Percentiles rank a stretch among this genome's conserved stretches.
phyloP scores from a whole-genome alignment of 495 filamentous ascomycete species.

The Bombardia bombarda region DNA sequence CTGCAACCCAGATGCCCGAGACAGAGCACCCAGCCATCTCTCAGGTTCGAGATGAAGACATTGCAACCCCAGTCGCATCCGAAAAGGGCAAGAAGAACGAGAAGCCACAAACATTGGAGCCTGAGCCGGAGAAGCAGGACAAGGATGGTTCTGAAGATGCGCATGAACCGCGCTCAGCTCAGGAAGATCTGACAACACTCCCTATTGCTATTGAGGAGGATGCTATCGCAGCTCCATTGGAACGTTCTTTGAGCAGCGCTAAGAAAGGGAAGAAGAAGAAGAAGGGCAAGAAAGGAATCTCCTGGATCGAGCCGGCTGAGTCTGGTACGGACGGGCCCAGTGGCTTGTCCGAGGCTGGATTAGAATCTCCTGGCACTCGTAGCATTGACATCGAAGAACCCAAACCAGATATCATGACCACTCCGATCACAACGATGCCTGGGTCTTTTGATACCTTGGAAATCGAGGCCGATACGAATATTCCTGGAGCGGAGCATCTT shows the following conservation, averaged over 20 bases:
- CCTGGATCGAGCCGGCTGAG: slow-evolving; percentile 9
- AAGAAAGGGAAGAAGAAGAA: slow-evolving; percentile 26
- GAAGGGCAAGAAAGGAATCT: slow-evolving; percentile 19
- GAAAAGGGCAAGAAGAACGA: slow-evolving; percentile 23
- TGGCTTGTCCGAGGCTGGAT: too few species aligned
- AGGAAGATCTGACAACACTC: background rate
- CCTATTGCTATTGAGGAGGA: background rate
- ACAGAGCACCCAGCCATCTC: background rate
- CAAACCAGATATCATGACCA: too few species aligned
- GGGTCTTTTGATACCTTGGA: too few species aligned
- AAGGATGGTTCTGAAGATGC: background rate
- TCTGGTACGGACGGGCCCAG: background rate
- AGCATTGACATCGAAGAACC: too few species aligned
- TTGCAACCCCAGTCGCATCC: slow-evolving; percentile 6
- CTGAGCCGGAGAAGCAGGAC: background rate
- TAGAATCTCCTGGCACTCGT: too few species aligned
- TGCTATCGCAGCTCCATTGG: background rate
- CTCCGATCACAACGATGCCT: too few species aligned
- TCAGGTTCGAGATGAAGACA: background rate
- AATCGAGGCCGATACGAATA: background rate
- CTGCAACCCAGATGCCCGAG: background rate
- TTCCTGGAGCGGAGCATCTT: too few species aligned
- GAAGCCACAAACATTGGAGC: background rate
- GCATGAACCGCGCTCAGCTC: background rate
- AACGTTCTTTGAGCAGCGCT: slow-evolving; percentile 7